These are phyloP conservation scores for Fraxinus pennsylvanica DNA, from an alignment of 257 asterid genomes.

Conservation along the genomic window DNA sequence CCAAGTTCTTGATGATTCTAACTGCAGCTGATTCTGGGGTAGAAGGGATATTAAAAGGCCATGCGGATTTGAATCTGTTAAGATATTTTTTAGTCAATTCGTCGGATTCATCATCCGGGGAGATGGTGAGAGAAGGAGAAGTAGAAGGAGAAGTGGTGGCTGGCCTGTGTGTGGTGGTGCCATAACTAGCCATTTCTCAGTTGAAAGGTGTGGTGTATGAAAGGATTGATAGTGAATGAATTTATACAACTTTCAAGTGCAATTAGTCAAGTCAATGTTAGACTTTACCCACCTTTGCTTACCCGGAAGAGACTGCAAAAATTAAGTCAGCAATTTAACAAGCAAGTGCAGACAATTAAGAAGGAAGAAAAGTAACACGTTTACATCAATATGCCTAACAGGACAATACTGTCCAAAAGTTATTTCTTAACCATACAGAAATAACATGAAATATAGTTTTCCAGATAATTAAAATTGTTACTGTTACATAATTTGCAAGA, in stretches of 20 bases:
- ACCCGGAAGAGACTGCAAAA: slow-evolving; percentile 9
- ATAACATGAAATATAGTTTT: no score
- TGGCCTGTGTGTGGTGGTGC: slow-evolving; percentile 51
- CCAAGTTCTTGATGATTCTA: slow-evolving; percentile 49
- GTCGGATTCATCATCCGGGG: slow-evolving; percentile 23
- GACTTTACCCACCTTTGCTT: slow-evolving; percentile 16
- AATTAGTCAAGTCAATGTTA: slow-evolving; percentile 30
- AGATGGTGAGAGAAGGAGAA: slow-evolving; percentile 18
- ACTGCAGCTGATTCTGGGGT: slow-evolving; percentile 58
- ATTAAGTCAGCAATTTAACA: not conserved
- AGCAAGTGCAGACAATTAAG: not conserved
- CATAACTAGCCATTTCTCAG: slow-evolving; percentile 43
- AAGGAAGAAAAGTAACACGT: not conserved
- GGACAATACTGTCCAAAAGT: not conserved
- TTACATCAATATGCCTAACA: not conserved
- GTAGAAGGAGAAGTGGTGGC: slow-evolving; percentile 27
- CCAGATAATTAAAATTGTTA: no score
- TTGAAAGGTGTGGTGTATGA: not conserved
- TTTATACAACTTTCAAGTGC: not conserved
- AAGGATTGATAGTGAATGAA: not conserved
- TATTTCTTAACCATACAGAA: no score
- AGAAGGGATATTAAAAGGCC: slow-evolving; percentile 61
- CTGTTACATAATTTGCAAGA: no score
- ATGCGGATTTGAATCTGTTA: slow-evolving; percentile 34
- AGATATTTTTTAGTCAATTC: slow-evolving; percentile 18